These are phyloP conservation scores for Phialocephala sp. DNA, from an alignment of 2,329 filamentous ascomycete species.

Conservation along the genomic window DNA sequence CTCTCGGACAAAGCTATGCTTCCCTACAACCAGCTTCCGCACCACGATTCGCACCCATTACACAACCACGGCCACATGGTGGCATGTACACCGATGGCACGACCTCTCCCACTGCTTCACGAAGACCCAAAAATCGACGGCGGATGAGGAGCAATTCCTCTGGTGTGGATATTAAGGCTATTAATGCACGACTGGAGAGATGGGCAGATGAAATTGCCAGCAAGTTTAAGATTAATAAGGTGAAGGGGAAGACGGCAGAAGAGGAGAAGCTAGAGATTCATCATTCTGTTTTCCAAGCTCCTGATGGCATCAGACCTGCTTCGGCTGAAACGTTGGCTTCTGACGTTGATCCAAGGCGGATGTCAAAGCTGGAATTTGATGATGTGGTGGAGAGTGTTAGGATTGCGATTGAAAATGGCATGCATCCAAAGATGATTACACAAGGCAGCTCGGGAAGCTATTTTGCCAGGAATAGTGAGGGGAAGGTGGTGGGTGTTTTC, in stretches of 20 bases:
- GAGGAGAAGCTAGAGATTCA: constrained; percentile 94
- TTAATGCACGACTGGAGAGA: constrained; percentile 91
- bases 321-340: constrained; percentile 76
- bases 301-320: constrained; percentile 82
- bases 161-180: constrained; percentile 96
- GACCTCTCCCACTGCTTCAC: constrained; percentile 47
- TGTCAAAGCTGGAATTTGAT: constrained; percentile 84
- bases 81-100: constrained; percentile 58
- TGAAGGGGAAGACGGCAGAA: constrained; percentile 75
- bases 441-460: constrained; percentile 98
- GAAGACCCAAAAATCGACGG: constrained; percentile 53
- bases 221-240: constrained; percentile 88
- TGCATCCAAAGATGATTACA: constrained; percentile 94
- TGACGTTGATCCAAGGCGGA: constrained; percentile 63
- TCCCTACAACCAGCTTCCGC: constrained; percentile 61
- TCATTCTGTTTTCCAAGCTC: constrained; percentile 94
- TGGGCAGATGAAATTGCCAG: constrained; percentile 99
- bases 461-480: constrained; percentile 89
- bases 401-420: constrained; percentile 84
- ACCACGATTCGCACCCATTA: constrained; percentile 68
- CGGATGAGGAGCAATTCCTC: constrained; percentile 73
- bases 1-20: constrained; percentile 57
- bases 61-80: constrained; percentile 64
- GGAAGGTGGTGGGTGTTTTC: constrained; percentile 96
- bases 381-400: constrained; percentile 89